These are phyloP conservation scores for Saccharomycopsis olivae DNA, from an alignment of 805 yeast genomes.

Conservation along the genomic window DNA sequence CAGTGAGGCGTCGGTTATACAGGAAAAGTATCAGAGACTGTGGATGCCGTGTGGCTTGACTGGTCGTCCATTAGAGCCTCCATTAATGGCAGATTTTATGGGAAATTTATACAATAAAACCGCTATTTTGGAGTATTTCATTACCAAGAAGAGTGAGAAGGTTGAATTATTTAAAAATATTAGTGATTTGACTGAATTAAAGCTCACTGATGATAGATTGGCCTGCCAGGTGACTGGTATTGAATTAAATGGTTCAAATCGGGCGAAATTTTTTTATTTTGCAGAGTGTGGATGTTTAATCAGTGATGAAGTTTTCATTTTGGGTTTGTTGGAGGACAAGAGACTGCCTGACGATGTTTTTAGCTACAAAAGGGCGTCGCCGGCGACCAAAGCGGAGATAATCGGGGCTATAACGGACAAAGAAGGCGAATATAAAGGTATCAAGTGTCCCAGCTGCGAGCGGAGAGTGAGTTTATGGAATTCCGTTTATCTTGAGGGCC, in stretches of 20 bases:
- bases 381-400: no score
- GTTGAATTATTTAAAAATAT: slow-evolving; percentile 19
- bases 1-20: slow-evolving; percentile 9
- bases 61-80: slow-evolving; percentile 33
- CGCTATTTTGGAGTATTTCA: slow-evolving; percentile 44
- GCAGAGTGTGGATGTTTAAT: slow-evolving; percentile 19
- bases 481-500: no score
- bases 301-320: slow-evolving; percentile 9
- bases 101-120: slow-evolving; percentile 63
- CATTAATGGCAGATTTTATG: slow-evolving; percentile 55
- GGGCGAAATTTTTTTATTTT: slow-evolving; percentile 15
- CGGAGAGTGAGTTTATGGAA: no score
- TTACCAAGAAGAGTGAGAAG: slow-evolving; percentile 24
- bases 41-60: slow-evolving; percentile 45
- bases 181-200: slow-evolving; percentile 36
- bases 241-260: not conserved
- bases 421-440: no score
- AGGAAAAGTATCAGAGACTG: slow-evolving; percentile 3
- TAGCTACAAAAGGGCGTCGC: no score
- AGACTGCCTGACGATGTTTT: no score
- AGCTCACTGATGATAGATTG: slow-evolving; percentile 9
- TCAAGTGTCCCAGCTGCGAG: no score
- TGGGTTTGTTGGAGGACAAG: slow-evolving; percentile 4
- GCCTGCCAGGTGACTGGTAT: no score
- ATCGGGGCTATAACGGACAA: no score